These are phyloP conservation scores for Thymus mandschuricus DNA, from an alignment of 257 asterid species.

Conservation along the genomic window DNA sequence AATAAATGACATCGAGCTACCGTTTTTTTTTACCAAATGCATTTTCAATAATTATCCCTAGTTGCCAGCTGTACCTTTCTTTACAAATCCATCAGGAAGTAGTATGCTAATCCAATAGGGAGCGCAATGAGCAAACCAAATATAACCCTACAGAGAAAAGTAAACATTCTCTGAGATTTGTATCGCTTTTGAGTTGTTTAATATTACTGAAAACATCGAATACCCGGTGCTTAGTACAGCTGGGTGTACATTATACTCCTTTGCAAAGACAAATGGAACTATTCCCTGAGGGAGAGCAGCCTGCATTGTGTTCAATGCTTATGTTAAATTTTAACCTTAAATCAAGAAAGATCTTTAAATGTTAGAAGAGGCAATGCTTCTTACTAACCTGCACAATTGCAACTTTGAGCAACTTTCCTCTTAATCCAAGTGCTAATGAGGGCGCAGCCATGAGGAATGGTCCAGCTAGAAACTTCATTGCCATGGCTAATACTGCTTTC, in stretches of 20 bases:
- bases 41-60: constrained; percentile 17
- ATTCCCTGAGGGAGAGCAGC: constrained; percentile 98
- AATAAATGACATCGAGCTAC: constrained; percentile 25
- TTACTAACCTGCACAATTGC: constrained; percentile 80
- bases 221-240: constrained; percentile 93
- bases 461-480: constrained; percentile 70
- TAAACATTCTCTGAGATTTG: constrained; percentile 27
- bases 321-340: constrained; percentile 7
- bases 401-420: constrained; percentile 68
- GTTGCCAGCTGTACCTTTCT: constrained; percentile 29
- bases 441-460: constrained; percentile 77
- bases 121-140: constrained; percentile 77
- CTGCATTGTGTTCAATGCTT: constrained; percentile 48
- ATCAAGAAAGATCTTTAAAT: constrained; percentile 13
- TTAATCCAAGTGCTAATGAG: constrained; percentile 62
- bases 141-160: constrained; percentile 57
- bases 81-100: constrained; percentile 67
- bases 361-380: background rate
- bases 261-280: constrained; percentile 92
- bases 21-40: constrained; percentile 2
- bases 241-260: constrained; percentile 82
- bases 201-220: constrained; percentile 18
- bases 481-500: constrained; percentile 66
- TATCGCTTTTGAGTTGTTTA: constrained; percentile 6
- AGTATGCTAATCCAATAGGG: constrained; percentile 76